These are phyloP conservation scores for Rhizopus microsporus DNA, from an alignment of 371 early-diverging fungal genomes.

Conservation along the genomic window DNA sequence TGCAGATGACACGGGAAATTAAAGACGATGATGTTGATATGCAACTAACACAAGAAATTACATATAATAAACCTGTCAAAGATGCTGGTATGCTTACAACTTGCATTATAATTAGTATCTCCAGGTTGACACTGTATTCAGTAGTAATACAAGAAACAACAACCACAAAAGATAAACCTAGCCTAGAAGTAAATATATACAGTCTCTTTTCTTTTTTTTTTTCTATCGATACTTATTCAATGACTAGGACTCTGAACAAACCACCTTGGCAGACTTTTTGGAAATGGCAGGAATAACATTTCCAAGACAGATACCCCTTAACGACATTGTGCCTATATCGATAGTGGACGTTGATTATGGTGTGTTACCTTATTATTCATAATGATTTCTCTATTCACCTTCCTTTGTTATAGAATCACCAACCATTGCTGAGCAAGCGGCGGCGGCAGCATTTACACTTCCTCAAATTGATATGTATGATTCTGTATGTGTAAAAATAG, in stretches of 20 bases:
- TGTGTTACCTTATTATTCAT: neutral
- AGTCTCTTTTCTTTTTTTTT: neutral
- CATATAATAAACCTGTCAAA: neutral
- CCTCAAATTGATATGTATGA: neutral
- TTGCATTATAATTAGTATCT: neutral
- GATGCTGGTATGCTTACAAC: neutral
- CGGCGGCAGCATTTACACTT: neutral
- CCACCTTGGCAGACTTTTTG: neutral
- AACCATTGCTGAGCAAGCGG: neutral
- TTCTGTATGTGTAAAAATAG: neutral
- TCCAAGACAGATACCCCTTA: neutral
- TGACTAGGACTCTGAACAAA: neutral
- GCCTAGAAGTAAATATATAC: neutral
- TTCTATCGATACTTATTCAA: neutral
- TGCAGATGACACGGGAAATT: neutral
- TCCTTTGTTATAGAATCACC: neutral
- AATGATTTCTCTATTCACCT: too few species aligned
- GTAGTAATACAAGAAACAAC: too few species aligned
- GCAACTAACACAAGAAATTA: neutral
- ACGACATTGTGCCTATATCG: neutral
- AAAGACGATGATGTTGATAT: neutral
- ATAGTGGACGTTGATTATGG: neutral
- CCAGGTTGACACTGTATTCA: too few species aligned
- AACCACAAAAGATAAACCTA: neutral
- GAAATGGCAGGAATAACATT: neutral